phyloP scores from a whole-genome alignment of 2,329 filamentous ascomycete genomes.

The Alternaria brassicae region DNA sequence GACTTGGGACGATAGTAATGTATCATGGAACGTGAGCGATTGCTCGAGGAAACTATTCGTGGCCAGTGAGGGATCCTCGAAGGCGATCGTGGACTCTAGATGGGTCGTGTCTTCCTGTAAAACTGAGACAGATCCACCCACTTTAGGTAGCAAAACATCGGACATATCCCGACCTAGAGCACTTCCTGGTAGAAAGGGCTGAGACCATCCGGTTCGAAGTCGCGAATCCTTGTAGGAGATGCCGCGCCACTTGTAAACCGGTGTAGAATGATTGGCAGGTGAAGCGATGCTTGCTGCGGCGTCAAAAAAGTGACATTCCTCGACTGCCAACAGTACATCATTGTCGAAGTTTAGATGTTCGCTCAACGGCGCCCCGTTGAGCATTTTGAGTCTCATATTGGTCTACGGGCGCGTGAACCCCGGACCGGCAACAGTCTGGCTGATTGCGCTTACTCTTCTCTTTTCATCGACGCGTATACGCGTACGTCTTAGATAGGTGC shows the following conservation, averaged over 20 bases:
- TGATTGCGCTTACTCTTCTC: too few species aligned
- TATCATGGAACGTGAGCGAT: constrained; percentile 74
- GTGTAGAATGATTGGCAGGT: constrained; percentile 7
- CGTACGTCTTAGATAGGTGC: too few species aligned
- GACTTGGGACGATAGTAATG: constrained; percentile 67
- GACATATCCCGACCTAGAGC: constrained; percentile 2
- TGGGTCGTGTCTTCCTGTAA: constrained; percentile 26
- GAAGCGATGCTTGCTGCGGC: constrained; percentile 31
- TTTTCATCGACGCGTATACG: not conserved
- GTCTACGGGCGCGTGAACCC: not conserved
- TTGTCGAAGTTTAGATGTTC: constrained; percentile 63
- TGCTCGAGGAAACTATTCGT: constrained; percentile 71
- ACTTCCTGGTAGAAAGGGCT: constrained; percentile 35
- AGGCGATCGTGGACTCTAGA: constrained; percentile 35
- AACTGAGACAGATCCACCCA: constrained; percentile 17
- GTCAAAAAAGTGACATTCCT: constrained; percentile 50
- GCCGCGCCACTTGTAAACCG: constrained; percentile 41
- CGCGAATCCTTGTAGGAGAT: constrained; percentile 21
- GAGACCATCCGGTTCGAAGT: constrained; percentile 43
- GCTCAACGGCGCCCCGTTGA: constrained; percentile 68
- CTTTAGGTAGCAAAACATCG: constrained; percentile 26
- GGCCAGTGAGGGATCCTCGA: constrained; percentile 24
- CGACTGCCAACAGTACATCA: constrained; percentile 59
- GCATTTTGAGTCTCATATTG: constrained; percentile 55
- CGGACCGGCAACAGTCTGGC: too few species aligned